Base-by-base conservation (phyloP, 1,284 basidiomycete species). In the Cutaneotrichosporon daszewskae region DNA sequence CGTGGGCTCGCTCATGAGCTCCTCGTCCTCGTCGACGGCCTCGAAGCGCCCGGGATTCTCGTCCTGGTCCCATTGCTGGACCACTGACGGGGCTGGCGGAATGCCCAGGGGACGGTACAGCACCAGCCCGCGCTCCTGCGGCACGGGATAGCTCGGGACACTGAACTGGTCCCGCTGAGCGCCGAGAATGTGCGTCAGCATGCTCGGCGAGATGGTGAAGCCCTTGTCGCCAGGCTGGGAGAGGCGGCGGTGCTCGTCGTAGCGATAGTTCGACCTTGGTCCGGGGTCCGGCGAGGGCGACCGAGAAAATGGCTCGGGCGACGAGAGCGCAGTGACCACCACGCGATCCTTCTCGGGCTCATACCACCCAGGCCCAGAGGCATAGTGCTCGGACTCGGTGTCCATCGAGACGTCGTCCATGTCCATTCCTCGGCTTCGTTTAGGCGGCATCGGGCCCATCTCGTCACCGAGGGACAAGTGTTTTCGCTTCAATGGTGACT, bases 321-420 rank as follows among this genome's bases (percentile, higher is more conserved):
- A 57, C 5, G 58, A 59, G 1, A 68, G 50, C 2, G 60, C 58
- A 5, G 65, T 67, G 24, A 66, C 57, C 9, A 67, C 55, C 18
- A 69, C 66, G 13, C 66, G 57, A 50, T 69, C 66, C 47, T 65
- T 67, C 31, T 69, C 66, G 14, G 65, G 66, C 47, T 69, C 66
- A 43, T 66, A 55, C 62, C 65, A 69, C 13, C 51, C 48, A 1
- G 32, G 42, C 0, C 52, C 52, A 12, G 29, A 32, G 10, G 34
- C 17, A 18, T 26, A 8, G 9, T 34, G 42, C 11, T 7, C 28
- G 13, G 22, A 3, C 31, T 8, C 24, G 24, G 31, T n/a, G 17
- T 26, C 32, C 32, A 33, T 41, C 7, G 26, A 23, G 20, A 43
- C 17, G 11, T n/a, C 14, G 32, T 35, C 40, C 28, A 32, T 18